Base-by-base conservation (phyloP, 306 rosid species). In the Urtica urens region DNA sequence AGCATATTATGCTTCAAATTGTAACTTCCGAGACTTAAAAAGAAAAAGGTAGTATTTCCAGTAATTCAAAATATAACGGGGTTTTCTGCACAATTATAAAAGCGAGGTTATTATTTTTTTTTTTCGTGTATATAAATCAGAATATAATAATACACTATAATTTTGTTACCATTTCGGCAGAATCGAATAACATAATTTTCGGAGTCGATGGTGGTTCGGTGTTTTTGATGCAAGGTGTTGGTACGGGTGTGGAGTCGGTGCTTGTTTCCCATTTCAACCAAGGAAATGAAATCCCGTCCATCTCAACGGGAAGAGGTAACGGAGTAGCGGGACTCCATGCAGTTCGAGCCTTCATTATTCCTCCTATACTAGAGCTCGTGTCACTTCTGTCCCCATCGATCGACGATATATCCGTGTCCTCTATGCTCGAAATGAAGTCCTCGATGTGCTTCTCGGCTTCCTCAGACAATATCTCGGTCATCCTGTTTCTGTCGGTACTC, bases 201-300 rank as follows among this genome's bases (percentile, higher is more conserved):
- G 90, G 90, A 46, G 86, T 74, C 18, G 19, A 10, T 8, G 78
- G 65, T 39, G 55, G 53, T 43, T 42, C 62, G 9, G 54, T 33
- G 64, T 65, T 84, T 16, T 65, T 79, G 62, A 38, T 66, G 71
- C 42, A 55, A n/a, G n/a, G n/a, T n/a, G n/a, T n/a, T 64, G 74
- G 53, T 10, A 29, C 26, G 24, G 78, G 77, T 59, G 86, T 59
- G 51, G 67, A 58, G 16, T 86, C 96, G 17, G 69, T 75, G 42
- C 61, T 54, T 34, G 99, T 79, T 62, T 90, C 99, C 99, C 99
- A 90, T 71, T 74, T 79, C 74, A 92, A 67, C 99, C 99, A 90
- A 33, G 95, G 99, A 40, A 90, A 66, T 5, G 64, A 49, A 64
- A 85, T 71, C 47, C 94, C 99, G 25, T 90, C 99, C 78, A 46